Evolutionary conservation across 176 grass and related monocot genomes (phyloP).

Genomic region (Tuctoria greenei): DNA sequence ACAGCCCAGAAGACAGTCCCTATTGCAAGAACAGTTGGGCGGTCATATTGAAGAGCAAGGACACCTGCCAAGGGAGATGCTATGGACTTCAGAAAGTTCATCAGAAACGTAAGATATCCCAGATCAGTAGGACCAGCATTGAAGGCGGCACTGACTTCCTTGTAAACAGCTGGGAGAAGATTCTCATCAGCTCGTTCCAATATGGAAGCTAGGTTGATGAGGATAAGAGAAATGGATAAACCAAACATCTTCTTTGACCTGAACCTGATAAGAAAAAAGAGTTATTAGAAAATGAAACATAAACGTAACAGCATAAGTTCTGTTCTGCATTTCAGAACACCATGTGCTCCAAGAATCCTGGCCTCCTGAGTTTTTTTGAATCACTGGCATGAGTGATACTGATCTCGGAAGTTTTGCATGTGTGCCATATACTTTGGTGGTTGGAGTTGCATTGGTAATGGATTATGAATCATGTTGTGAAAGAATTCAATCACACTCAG

Average conservation of each 20-base stretch:
- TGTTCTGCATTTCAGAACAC: background rate
- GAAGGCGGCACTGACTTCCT: slow-evolving; percentile 95
- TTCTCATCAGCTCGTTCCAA: slow-evolving; percentile 95
- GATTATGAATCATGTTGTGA: background rate
- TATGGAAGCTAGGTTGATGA: slow-evolving; percentile 93
- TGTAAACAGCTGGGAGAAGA: slow-evolving; percentile 95
- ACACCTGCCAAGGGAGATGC: slow-evolving; percentile 86
- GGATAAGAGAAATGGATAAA: slow-evolving; percentile 90
- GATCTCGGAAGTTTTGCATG: background rate
- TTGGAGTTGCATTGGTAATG: background rate
- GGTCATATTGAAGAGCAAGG: slow-evolving; percentile 84
- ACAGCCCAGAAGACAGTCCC: slow-evolving; percentile 86
- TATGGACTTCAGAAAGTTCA: slow-evolving; percentile 92
- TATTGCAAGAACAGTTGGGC: slow-evolving; percentile 68
- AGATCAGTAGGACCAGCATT: slow-evolving; percentile 91
- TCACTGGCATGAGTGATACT: background rate
- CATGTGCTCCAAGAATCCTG: background rate
- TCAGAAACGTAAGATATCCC: slow-evolving; percentile 91
- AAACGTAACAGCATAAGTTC: background rate
- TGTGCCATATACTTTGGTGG: background rate
- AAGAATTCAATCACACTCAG: background rate
- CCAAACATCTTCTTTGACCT: slow-evolving; percentile 82
- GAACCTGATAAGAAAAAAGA: slow-evolving; percentile 39
- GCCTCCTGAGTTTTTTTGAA: slow-evolving; percentile 9
- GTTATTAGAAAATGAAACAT: slow-evolving; percentile 8